Evolutionary conservation across 805 yeast genomes (phyloP).

Genomic region (Pichia membranifaciens): DNA sequence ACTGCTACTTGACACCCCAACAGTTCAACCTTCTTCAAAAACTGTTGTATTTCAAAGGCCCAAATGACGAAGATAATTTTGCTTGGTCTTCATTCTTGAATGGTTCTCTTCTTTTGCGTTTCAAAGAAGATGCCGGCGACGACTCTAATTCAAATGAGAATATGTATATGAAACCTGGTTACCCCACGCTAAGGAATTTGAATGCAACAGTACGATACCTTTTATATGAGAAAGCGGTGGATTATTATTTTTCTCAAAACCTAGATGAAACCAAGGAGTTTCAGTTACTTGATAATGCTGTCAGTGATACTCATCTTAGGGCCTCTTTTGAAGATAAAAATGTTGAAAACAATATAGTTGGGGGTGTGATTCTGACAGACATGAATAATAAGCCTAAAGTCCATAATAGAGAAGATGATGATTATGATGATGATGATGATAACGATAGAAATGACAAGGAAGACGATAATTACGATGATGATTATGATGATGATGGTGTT

Average conservation of each 20-base stretch:
- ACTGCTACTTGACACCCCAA: constrained; percentile 47
- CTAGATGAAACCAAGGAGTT: constrained; percentile 15
- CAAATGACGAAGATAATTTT: constrained; percentile 5
- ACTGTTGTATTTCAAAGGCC: constrained; percentile 33
- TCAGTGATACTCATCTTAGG: neutral
- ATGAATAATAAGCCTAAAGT: no score
- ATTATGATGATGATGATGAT: constrained; percentile 28
- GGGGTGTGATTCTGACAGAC: neutral
- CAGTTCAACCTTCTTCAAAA: constrained; percentile 47
- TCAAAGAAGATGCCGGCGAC: constrained; percentile 20
- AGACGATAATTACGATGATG: constrained; percentile 15
- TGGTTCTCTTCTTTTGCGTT: constrained; percentile 31
- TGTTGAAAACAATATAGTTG: no score
- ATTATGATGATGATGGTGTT: constrained; percentile 5
- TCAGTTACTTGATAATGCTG: constrained; percentile 22
- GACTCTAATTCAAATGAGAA: constrained; percentile 28
- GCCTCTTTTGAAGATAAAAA: neutral
- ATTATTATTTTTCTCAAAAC: constrained; percentile 25
- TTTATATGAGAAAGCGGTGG: constrained; percentile 67
- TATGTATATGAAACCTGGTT: constrained; percentile 41
- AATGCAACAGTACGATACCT: constrained; percentile 54
- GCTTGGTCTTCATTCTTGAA: constrained; percentile 45
- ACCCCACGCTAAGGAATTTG: constrained; percentile 45
- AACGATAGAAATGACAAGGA: constrained; percentile 22
- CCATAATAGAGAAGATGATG: constrained; percentile 22